Base-by-base conservation (phyloP, 2,329 filamentous ascomycete species). In the Venturia nashicola region DNA sequence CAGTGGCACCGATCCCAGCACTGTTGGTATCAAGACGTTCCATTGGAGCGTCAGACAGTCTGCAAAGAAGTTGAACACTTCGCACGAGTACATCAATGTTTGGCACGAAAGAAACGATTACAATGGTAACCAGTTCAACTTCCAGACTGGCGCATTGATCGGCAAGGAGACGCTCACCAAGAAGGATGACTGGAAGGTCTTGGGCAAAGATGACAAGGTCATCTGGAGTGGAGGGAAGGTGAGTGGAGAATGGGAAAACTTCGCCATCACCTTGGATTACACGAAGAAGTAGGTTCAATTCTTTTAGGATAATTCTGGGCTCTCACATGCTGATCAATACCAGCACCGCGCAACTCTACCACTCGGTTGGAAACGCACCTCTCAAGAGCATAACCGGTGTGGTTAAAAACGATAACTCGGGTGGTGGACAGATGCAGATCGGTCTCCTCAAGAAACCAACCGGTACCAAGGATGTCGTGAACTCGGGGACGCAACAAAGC, bases 401-500 rank as follows among this genome's bases (percentile, higher is more conserved):
- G 0, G 68, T 81, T 0, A 27, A 72, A 48, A 83, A 83, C 67
- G 77, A 84, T 67, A 76, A 84, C 64, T 76, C 77, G 48, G 84
- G 84, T 5, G 78, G 80, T 63, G 84, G 84, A 27, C 83, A 86
- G 70, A 85, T 80, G 71, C 84, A 87, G 70, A 80, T 86, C 61
- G 84, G 84, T 43, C 70, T 86, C 1, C 74, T 87, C 65, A 86
- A 86, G 79, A 86, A 86, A 76, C 79, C 81, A 6, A 77, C 80
- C 59, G 76, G 80, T 8, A 46, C 34, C 27, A 67, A 66, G n/a
- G 61, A 54, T 20, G 74, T 55, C 12, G 73, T 71, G n/a, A 75
- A 76, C 60, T 68, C 67, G 32, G 74, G 74, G 2, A 75, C 70
- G 65, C 74, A 76, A 65, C 63, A 67, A 54, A 66, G 65, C 5